phyloP scores from a whole-genome alignment of 495 filamentous ascomycete genomes.

The Penicillium canariense region DNA sequence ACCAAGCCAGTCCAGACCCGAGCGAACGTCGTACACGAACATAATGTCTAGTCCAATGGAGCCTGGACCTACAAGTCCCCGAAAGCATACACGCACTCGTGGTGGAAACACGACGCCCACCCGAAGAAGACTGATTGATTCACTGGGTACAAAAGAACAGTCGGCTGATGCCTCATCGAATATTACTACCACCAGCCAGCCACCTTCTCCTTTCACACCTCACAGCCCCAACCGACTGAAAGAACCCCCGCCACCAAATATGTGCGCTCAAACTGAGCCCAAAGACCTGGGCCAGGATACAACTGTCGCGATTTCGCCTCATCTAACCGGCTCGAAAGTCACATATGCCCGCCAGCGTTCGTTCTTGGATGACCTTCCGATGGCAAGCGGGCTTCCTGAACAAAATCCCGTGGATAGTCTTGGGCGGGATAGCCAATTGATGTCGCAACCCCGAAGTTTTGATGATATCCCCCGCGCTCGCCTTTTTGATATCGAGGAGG shows the following conservation, averaged over 20 bases:
- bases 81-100: not conserved
- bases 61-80: not conserved
- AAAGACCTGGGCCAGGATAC: conserved; percentile 15
- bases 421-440: conserved; percentile 5
- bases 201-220: conserved; percentile 1
- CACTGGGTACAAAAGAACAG: conserved; percentile 20
- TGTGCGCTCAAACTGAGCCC: conserved; percentile 2
- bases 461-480: conserved; percentile 14
- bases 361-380: conserved; percentile 49
- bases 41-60: not conserved
- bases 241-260: not conserved
- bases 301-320: conserved; percentile 17
- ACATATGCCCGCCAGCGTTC: conserved; percentile 65
- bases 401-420: conserved; percentile 1
- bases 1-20: not conserved
- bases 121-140: conserved; percentile 40
- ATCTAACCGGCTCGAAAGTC: conserved; percentile 41
- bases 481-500: conserved; percentile 45
- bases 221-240: conserved; percentile 7
- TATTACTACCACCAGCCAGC: conserved; percentile 10
- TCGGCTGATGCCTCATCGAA: conserved; percentile 2
- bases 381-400: conserved; percentile 11
- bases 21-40: not conserved
- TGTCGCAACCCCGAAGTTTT: conserved; percentile 2
- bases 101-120: conserved; percentile 15